Evolutionary conservation across 495 filamentous ascomycete species (phyloP), one percentile per base, ranked within the genome.

Genomic region (Talaromyces proteolyticus): DNA sequence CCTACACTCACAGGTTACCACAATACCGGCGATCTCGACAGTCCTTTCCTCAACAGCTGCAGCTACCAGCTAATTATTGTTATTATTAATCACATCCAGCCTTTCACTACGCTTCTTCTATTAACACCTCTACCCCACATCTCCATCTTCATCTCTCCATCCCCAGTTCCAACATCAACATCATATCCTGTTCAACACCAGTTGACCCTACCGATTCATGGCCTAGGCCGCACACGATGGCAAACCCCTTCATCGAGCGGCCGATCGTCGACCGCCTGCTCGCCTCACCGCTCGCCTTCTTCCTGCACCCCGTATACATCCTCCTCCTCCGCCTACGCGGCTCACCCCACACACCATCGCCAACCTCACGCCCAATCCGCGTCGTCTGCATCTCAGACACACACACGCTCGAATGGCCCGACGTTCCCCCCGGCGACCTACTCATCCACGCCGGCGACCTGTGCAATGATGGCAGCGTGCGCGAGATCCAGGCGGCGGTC

Each of bases 321-420:
- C 29, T 83, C 36, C 61, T 92, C 26, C 73, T 84, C 14, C 75
- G 69, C 55, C 75, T 91, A 16, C 81, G 87, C 20, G 80, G 84
- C 0, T 63, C 75, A 34, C 76, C 85, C 3, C 76, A 76, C 47
- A 69, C 65, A 4, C 70, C 79, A 14, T 74, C 80, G 1, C 68
- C 70, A 22, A 59, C 72, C 41, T 63, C 66, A 12, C 70, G 63
- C 0, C 73, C 79, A 0, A 85, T 95, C 56, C 78, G 84, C 26
- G 76, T 97, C 26, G 86, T 96, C 44, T 95, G 87, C 60, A 83
- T 97, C 34, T 93, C 89, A 1, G 92, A 97, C 64, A 96, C 92
- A 6, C 92, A 97, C 61, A 79, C 75, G 14, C 66, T 77, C 20
- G 74, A 89, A 65, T 80, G 80, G 21, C 54, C 58, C 1, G 61